Evolutionary conservation across 345 rosid species (phyloP), one percentile per base, ranked within the genome.

Genomic region (Microcos paniculata): DNA sequence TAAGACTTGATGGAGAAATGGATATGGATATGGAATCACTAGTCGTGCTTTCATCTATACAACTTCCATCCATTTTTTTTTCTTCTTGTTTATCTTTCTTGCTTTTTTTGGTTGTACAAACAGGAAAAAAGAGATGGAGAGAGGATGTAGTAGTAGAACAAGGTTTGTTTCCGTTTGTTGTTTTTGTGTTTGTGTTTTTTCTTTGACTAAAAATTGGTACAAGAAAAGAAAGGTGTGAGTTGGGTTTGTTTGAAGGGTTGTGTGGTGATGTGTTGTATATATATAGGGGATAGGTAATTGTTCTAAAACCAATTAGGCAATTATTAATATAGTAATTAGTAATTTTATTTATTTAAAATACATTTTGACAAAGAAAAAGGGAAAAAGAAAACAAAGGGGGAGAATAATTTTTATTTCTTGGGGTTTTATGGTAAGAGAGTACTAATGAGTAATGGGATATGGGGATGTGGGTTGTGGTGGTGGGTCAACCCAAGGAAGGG

Each of bases 1-100:
- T 62, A 30, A 73, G 42, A 9, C 74, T 74, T 66, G 83, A 23
- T 1, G 88, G 82, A n/a, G 89, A 70, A 45, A 71, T 30, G 57
- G 92, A 70, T 33, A 71, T 33, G 74, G 87, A 74, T 58, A 85
- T 38, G 71, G 92, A 82, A 16, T 82, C 85, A 11, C 71, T 85
- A 4, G 87, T 87, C 5, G 88, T 84, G 76, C 88, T 84, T 51
- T 88, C 92, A 3, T 91, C 94, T 31, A 80, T 65, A 80, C 88
- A 84, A 77, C 88, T 85, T 71, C 83, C 73, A 55, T 88, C 90
- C 93, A 88, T 91, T 55, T 65, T 14, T 75, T n/a, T 16, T 2
- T 9, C n/a, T n/a, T n/a, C n/a, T n/a, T n/a, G n/a, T n/a, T 46
- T 45, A 14, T 43, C 35, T n/a, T 42, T 40, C 55, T 21, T 46